Evolutionary conservation across 805 yeast species (phyloP).

Genomic region (Kodamaea lidongshanica): DNA sequence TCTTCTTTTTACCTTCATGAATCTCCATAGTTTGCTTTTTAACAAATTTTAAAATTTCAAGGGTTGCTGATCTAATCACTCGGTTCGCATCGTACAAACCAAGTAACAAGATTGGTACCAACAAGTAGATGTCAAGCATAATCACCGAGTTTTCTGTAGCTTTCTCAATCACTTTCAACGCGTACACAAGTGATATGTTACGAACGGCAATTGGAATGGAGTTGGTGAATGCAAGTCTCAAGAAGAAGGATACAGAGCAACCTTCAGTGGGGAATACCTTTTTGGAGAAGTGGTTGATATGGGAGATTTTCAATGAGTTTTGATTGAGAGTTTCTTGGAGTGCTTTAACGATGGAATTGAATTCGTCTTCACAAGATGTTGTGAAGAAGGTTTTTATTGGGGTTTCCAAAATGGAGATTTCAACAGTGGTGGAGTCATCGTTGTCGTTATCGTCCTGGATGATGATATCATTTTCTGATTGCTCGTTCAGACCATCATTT

Average conservation of each 20-base stretch:
- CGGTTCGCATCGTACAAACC: slow-evolving; percentile 48
- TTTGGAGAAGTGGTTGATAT: neutral
- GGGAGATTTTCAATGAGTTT: slow-evolving; percentile 3
- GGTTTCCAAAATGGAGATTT: neutral
- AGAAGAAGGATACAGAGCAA: slow-evolving; percentile 49
- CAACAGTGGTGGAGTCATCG: slow-evolving; percentile 1
- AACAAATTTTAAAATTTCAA: slow-evolving; percentile 17
- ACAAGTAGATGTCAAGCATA: slow-evolving; percentile 37
- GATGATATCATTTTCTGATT: too few relatives aligned
- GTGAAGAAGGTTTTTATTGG: slow-evolving; percentile 30
- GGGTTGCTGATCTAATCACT: slow-evolving; percentile 38
- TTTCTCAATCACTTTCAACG: slow-evolving; percentile 32
- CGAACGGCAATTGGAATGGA: slow-evolving; percentile 55
- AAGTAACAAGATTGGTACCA: slow-evolving; percentile 53
- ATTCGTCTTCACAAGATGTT: slow-evolving; percentile 31
- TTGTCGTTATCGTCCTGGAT: slow-evolving; percentile 14
- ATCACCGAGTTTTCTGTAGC: slow-evolving; percentile 18
- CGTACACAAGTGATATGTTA: slow-evolving; percentile 39
- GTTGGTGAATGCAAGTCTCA: slow-evolving; percentile 52
- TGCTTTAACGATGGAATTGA: slow-evolving; percentile 33
- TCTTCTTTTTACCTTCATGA: slow-evolving; percentile 23
- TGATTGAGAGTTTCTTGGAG: slow-evolving; percentile 23
- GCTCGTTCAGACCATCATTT: too few relatives aligned
- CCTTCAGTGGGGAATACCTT: slow-evolving; percentile 3
- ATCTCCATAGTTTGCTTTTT: slow-evolving; percentile 33